These are phyloP conservation scores for Artemisia tridentata DNA, from an alignment of 129 eudicot genomes.

Conservation along the genomic window DNA sequence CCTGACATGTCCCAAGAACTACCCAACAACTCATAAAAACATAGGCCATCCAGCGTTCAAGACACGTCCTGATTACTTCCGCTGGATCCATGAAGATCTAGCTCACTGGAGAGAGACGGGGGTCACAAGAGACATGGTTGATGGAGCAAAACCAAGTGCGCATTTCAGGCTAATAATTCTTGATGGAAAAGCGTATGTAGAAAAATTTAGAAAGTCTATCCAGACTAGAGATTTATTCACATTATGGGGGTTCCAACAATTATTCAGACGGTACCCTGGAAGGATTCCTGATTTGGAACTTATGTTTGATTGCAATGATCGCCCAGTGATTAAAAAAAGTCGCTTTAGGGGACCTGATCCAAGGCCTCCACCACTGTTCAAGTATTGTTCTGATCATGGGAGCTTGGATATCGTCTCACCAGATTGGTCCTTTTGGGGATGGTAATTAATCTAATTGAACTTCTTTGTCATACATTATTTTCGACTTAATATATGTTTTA, in stretches of 20 bases:
- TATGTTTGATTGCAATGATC: constrained; percentile 71
- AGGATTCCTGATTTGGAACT: constrained; percentile 74
- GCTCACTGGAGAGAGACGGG: constrained; percentile 69
- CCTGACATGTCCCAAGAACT: constrained; percentile 54
- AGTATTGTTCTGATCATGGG: constrained; percentile 64
- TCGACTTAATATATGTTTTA: background rate
- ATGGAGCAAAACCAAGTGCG: constrained; percentile 50
- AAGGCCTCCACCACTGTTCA: constrained; percentile 72
- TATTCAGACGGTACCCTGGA: constrained; percentile 66
- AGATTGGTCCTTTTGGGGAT: constrained; percentile 97
- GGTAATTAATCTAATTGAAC: constrained; percentile 35
- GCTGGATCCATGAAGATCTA: constrained; percentile 88
- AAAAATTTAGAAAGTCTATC: constrained; percentile 51
- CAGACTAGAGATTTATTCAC: constrained; percentile 70
- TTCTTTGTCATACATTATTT: background rate
- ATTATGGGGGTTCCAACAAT: constrained; percentile 73
- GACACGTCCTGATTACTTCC: constrained; percentile 79
- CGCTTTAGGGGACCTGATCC: constrained; percentile 34
- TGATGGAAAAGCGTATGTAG: constrained; percentile 64
- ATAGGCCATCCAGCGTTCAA: constrained; percentile 28
- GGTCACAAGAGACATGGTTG: constrained; percentile 68
- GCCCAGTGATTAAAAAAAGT: constrained; percentile 46
- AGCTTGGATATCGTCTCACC: constrained; percentile 84
- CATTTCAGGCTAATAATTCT: constrained; percentile 64
- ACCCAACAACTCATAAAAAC: constrained; percentile 42